A percentile compares a stretch with the other conserved stretches of the same genome.
These are phyloP conservation scores for Aureobasidium sp. DNA, from an alignment of 2,329 filamentous ascomycete genomes.

Conservation along the genomic window DNA sequence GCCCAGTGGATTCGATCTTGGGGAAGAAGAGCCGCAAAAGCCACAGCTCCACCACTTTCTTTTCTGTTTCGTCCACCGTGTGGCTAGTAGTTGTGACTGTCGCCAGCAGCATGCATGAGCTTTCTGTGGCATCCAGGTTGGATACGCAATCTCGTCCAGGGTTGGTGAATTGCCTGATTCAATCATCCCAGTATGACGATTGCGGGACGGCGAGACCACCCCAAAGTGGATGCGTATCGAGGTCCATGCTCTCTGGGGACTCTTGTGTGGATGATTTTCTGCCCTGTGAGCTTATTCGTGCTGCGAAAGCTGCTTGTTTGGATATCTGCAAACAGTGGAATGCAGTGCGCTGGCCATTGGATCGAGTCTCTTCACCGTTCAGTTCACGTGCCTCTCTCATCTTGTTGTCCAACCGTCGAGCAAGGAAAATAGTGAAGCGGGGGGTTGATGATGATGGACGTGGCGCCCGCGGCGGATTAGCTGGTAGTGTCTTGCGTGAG, in stretches of 20 bases:
- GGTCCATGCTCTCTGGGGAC: not conserved
- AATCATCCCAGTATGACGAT: not conserved
- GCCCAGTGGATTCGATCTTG: not conserved
- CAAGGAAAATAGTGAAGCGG: constrained; percentile 11
- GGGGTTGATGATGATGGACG: constrained; percentile 9
- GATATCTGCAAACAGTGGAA: not conserved
- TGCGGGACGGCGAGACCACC: not conserved
- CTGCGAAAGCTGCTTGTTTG: not conserved
- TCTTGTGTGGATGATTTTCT: not conserved
- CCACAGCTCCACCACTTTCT: not conserved
- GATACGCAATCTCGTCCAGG: not conserved
- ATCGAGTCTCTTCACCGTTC: not conserved
- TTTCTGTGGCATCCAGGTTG: not conserved
- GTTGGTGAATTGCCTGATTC: not conserved
- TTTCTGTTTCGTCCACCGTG: not conserved
- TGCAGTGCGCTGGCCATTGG: not conserved
- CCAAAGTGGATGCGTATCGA: not conserved
- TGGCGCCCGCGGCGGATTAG: constrained; percentile 7
- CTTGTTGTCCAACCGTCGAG: constrained; percentile 8
- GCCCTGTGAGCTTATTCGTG: not conserved
- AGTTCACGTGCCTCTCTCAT: constrained; percentile 9
- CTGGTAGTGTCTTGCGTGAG: not conserved
- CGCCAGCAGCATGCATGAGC: not conserved
- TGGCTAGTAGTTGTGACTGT: not conserved
- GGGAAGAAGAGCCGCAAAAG: constrained; percentile 3